Evolutionary conservation across 106 monocot genomes (phyloP), one percentile per base, ranked within the genome.

Genomic region (Platanthera guangdongensis): DNA sequence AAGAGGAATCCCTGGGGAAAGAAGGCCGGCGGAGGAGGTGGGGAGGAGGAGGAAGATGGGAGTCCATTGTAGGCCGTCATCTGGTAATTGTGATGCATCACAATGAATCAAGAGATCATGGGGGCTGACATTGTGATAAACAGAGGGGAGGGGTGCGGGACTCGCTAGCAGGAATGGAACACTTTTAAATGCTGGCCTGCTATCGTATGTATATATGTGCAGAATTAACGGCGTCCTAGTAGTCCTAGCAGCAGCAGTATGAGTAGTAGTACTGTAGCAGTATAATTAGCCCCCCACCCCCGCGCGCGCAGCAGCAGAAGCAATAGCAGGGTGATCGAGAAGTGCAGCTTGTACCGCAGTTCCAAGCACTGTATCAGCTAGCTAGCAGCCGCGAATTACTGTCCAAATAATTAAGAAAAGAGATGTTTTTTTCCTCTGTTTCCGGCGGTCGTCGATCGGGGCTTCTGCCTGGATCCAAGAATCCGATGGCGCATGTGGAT

Each of bases 1-100:
- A 54, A 46, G 39, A 54, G 52, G 55, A 54, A 57, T 8, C 45
- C 19, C 39, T 78, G 76, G 14, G 63, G 82, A 78, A 93, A 92
- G 78, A 79, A 87, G 4, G 83, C 67, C 50, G 86, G 87, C 76
- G 92, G 90, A 79, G 88, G 75, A 72, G 86, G 85, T 78, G 92
- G 87, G 78, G 87, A 91, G 57, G 88, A 74, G 15, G 91, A 74
- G 30, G 92, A 78, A 3, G 88, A 70, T 7, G 87, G 60, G 82
- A 83, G 80, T 15, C 82, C 88, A 84, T 90, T 88, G 86, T 78
- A 83, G 68, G 85, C 25, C 25, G 25, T 57, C 88, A 88, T 92
- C 12, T 75, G 75, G 63, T 25, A 25, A 25, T 60, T 77, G 45
- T 15, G 49, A 68, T 47, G 46, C 81, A 75, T 77, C 75, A 39